phyloP scores from a whole-genome alignment of 495 filamentous ascomycete genomes.

The Aspergillus cavernicola region DNA sequence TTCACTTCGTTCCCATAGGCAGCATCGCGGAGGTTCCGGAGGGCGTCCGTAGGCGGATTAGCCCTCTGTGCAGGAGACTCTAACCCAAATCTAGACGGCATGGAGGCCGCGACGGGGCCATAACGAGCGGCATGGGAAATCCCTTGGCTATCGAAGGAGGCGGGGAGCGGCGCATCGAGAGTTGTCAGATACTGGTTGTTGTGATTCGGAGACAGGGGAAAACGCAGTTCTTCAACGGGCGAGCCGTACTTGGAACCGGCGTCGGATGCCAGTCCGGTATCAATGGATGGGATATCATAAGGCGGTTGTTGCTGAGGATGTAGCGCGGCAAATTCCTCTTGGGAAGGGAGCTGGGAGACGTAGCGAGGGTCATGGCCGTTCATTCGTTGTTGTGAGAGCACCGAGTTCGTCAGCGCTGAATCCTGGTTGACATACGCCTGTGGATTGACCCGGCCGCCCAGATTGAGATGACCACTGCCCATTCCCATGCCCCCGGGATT shows the following conservation, averaged over 20 bases:
- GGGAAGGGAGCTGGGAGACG: slow-evolving; percentile 30
- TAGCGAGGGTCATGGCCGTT: slow-evolving; percentile 45
- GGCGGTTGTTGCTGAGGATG: slow-evolving; percentile 38
- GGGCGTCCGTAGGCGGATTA: slow-evolving; percentile 61
- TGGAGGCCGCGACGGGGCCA: slow-evolving; percentile 87
- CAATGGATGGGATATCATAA: slow-evolving; percentile 68
- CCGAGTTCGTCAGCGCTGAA: slow-evolving; percentile 78
- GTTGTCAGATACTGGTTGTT: slow-evolving; percentile 62
- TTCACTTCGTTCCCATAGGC: slow-evolving; percentile 72
- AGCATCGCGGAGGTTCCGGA: slow-evolving; percentile 77
- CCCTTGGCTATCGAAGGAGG: slow-evolving; percentile 95
- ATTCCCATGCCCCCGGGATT: slow-evolving; percentile 38
- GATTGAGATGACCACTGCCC: slow-evolving; percentile 55
- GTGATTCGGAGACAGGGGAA: slow-evolving; percentile 65
- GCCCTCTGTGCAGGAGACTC: slow-evolving; percentile 65
- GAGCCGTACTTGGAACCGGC: slow-evolving; percentile 81
- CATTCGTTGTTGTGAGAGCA: slow-evolving; percentile 67
- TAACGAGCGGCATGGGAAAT: slow-evolving; percentile 87
- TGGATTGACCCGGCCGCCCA: slow-evolving; percentile 71
- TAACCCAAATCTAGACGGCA: slow-evolving; percentile 87
- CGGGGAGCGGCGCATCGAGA: slow-evolving; percentile 90
- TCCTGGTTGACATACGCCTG: slow-evolving; percentile 60
- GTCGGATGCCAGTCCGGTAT: slow-evolving; percentile 74
- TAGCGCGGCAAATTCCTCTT: slow-evolving; percentile 44
- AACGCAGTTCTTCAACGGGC: slow-evolving; percentile 70